Conservation (phyloP, 768 basidiomycete genomes). For the Leucocoprinus birnbaumii region DNA sequence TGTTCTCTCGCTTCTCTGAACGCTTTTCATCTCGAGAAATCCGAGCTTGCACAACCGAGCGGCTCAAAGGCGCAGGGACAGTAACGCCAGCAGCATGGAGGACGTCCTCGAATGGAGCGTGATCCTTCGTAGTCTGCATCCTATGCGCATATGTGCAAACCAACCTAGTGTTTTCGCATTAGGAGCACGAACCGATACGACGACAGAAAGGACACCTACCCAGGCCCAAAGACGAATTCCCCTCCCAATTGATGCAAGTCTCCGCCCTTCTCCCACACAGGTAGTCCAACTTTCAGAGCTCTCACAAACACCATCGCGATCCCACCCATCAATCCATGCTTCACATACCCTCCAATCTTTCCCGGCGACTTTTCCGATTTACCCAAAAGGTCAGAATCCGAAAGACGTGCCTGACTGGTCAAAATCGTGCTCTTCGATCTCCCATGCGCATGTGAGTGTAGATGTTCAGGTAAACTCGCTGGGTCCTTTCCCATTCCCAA, state of each 20-base stretch:
- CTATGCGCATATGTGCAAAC: constrained; percentile 77
- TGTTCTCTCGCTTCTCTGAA: not conserved
- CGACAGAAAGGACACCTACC: constrained; percentile 25
- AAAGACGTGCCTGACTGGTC: constrained; percentile 1
- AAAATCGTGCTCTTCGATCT: constrained; percentile 7
- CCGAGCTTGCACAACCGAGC: not conserved
- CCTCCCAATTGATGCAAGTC: constrained; percentile 82
- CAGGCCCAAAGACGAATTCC: constrained; percentile 66
- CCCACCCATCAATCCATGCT: constrained; percentile 62
- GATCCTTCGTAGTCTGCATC: constrained; percentile 75
- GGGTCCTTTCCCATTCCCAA: constrained; percentile 50
- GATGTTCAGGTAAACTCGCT: not conserved
- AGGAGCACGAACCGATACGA: not conserved
- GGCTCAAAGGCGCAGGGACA: constrained; percentile 7
- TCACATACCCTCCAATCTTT: constrained; percentile 48
- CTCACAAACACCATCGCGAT: constrained; percentile 73
- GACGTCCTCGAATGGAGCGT: constrained; percentile 70
- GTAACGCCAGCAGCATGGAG: constrained; percentile 52
- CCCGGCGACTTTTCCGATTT: not conserved
- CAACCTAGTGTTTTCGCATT: constrained; percentile 47
- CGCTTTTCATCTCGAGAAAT: not conserved
- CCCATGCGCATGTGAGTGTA: not conserved
- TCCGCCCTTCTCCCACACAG: constrained; percentile 78
- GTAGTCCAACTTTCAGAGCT: constrained; percentile 73
- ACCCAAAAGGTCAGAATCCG: constrained; percentile 3